phyloP scores from a whole-genome alignment of 2,329 filamentous ascomycete genomes.

The Talaromyces sp. region DNA sequence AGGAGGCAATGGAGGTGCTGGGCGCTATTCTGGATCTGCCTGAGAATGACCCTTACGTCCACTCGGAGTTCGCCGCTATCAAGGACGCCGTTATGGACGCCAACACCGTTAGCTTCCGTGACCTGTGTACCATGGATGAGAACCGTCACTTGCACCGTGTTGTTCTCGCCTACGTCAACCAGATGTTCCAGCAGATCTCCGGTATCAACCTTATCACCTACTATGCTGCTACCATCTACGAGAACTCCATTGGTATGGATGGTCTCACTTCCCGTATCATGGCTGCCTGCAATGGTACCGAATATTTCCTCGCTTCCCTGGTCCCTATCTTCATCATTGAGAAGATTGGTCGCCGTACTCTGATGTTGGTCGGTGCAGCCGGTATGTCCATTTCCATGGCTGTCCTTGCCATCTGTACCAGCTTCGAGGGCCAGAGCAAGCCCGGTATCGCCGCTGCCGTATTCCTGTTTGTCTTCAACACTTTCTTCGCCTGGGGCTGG shows the following conservation, averaged over 20 bases:
- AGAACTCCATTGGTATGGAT: conserved; percentile 45
- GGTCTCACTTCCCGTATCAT: conserved; percentile 51
- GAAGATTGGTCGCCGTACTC: conserved; percentile 59
- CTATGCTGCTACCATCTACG: conserved; percentile 48
- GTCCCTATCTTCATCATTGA: conserved; percentile 56
- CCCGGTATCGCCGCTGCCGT: conserved; percentile 49
- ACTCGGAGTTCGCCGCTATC: conserved; percentile 51
- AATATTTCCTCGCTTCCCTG: conserved; percentile 57
- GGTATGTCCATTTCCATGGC: conserved; percentile 69
- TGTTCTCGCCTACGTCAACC: conserved; percentile 59
- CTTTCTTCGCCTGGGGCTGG: conserved; percentile 64
- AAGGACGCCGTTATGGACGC: conserved; percentile 54
- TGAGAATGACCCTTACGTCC: conserved; percentile 46
- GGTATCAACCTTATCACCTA: conserved; percentile 51
- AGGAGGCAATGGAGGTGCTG: conserved; percentile 51
- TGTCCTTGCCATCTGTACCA: conserved; percentile 51
- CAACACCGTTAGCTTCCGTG: conserved; percentile 54
- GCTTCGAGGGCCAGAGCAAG: conserved; percentile 38
- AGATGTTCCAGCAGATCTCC: conserved; percentile 57
- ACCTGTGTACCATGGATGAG: conserved; percentile 61
- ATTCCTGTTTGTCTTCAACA: conserved; percentile 66
- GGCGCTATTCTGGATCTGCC: conserved; percentile 50
- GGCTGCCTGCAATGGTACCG: conserved; percentile 57
- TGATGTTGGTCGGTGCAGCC: conserved; percentile 71
- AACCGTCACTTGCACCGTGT: conserved; percentile 61